Conservation (phyloP, 2,329 filamentous ascomycete genomes). For the Pseudogymnoascus destructans region DNA sequence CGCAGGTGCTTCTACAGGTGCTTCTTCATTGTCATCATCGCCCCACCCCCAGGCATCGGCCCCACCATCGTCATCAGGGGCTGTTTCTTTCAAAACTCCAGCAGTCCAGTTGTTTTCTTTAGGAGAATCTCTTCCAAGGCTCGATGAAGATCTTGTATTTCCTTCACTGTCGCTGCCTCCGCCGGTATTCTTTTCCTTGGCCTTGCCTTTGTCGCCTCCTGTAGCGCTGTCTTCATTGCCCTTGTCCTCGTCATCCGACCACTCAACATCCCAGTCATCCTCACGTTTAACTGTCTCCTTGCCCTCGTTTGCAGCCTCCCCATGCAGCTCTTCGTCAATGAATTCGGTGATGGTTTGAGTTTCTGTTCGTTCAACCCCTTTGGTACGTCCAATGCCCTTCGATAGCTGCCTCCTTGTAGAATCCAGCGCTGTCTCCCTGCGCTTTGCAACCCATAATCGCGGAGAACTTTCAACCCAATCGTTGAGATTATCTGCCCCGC, state of each 20-base stretch:
- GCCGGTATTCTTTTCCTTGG: neutral
- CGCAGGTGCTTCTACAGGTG: conserved; percentile 24
- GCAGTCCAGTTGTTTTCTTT: conserved; percentile 18
- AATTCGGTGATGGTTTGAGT: conserved; percentile 60
- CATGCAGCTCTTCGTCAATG: conserved; percentile 51
- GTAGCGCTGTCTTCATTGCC: conserved; percentile 13
- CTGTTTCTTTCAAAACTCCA: conserved; percentile 3
- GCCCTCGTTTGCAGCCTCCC: conserved; percentile 32
- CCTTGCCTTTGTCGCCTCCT: neutral
- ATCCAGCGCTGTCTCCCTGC: conserved; percentile 67
- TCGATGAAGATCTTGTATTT: conserved; percentile 29
- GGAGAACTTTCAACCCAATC: conserved; percentile 75
- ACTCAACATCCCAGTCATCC: conserved; percentile 64
- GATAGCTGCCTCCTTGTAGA: conserved; percentile 57
- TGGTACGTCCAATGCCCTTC: conserved; percentile 51
- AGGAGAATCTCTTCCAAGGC: conserved; percentile 33
- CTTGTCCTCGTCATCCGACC: conserved; percentile 56
- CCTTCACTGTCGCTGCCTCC: conserved; percentile 18
- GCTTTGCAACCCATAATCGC: conserved; percentile 72
- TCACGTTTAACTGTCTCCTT: conserved; percentile 26
- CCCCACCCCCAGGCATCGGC: conserved; percentile 67
- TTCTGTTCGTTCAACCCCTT: conserved; percentile 70
- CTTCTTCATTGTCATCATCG: conserved; percentile 43
- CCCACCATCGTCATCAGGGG: conserved; percentile 23
- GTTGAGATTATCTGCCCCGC: conserved; percentile 47